Base-by-base conservation (phyloP, 192 early-diverging fungal genomes). In the Umbelopsis ramanniana region DNA sequence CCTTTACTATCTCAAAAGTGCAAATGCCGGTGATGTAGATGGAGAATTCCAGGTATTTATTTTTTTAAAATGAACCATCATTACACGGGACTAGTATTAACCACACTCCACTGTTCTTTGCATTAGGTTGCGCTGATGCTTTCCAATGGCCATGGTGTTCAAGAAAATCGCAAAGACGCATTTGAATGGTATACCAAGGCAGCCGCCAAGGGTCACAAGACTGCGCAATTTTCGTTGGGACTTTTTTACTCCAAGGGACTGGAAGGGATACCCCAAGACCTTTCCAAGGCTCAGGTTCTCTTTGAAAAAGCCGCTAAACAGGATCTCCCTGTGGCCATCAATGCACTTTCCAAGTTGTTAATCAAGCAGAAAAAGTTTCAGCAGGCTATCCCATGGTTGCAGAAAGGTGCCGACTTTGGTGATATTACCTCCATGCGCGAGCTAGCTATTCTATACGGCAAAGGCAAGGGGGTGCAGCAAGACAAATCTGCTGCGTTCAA, bases 131-230 rank as follows among this genome's bases (percentile, higher is more conserved):
- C 72, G 11, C 69, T 74, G n/a, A 83, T 83, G 81, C 69, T 80
- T 35, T 79, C 73, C 12, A 73, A 78, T 66, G 82, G 82, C 10
- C 46, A 60, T 45, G 82, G 82, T 21, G 74, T 77, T 19, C 9
- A 46, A 3, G 46, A 50, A 22, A 73, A 80, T 53, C 73, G 69
- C 12, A 22, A 22, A 15, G 73, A 72, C 19, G 84, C 84, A 17
- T 75, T 82, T 60, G 68, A 74, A 38, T 85, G 74, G 75, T 81
- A 79, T 46, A 50, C 66, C 10, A 77, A 76, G 24, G 75, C 82
- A 35, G 71, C 71, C 12, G 38, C 74, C 1, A 52, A 70, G 21
- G 80, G 81, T 23, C 47, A 67, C 46, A 37, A 40, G 14, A 67
- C 45, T 2, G 84, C 78, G 14, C 72, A 75, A 43, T 71, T 72